Evolutionary conservation across 306 rosid species (phyloP), one percentile per base, ranked within the genome.

Genomic region (Phaseolus lunatus): DNA sequence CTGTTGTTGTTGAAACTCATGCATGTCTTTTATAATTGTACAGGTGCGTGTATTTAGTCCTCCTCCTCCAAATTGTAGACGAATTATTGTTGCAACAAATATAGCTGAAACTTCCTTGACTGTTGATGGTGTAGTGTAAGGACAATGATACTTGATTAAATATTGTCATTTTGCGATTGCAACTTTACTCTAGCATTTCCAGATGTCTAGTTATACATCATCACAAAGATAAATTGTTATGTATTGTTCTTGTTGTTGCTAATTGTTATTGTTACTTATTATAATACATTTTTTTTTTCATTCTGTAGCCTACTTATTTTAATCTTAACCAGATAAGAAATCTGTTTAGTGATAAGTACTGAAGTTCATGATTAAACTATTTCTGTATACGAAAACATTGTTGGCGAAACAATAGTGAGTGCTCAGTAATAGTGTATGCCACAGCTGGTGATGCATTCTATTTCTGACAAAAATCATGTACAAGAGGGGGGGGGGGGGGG

Each of bases 41-140:
- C 87, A 95, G 98, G 97, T 95, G 77, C 98, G 97, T 70, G 97
- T 92, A 52, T 95, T 92, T 83, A 89, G 87, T 81, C 92, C 92
- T 67, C 89, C 97, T 27, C 98, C 97, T 82, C 92, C 85, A 54
- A 87, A 90, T 83, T 95, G 98, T 85, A 86, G 98, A 84, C 86
- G 98, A 78, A 89, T 95, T 77, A 95, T 95, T 83, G 98, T 91
- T 77, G 90, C 98, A 57, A 92, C 97, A 73, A 95, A 95, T 80
- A 95, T 95, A 80, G 97, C 98, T 72, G 98, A 92, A 90, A 95
- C 98, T 81, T 95, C 97, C 58, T 86, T 95, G 93, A 95, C 98
- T 37, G 98, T 95, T 70, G 98, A 95, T 72, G 98, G 98, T 76
- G 98, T 95, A 44, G 97, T 92, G 98, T 95, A 90, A 90, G 97